A percentile compares a stretch with the other conserved stretches of the same genome.
phyloP scores from a whole-genome alignment of 495 filamentous ascomycete genomes.

The Penicillium goetzii region DNA sequence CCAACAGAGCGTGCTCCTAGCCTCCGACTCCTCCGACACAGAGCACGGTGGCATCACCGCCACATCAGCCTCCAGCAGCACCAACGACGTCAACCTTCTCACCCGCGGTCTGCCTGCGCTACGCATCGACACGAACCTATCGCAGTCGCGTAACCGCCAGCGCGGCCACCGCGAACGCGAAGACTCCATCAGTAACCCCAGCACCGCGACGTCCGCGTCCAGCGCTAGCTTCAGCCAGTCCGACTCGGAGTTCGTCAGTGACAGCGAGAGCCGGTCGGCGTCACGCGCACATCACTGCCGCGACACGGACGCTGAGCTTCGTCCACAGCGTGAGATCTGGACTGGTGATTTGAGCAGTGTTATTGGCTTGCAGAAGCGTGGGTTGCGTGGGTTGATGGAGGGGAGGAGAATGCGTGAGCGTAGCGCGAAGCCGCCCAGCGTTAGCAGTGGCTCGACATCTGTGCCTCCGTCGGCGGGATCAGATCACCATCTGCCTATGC shows the following conservation, averaged over 20 bases:
- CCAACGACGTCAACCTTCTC: conserved; percentile 31
- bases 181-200: conserved; percentile 48
- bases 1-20: conserved; percentile 36
- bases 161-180: conserved; percentile 40
- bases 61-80: conserved; percentile 40
- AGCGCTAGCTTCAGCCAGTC: conserved; percentile 49
- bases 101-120: conserved; percentile 46
- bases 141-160: conserved; percentile 33
- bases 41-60: conserved; percentile 42
- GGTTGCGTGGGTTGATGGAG: conserved; percentile 92
- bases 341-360: conserved; percentile 83
- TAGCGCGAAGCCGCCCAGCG: conserved; percentile 45
- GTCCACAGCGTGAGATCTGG: conserved; percentile 67
- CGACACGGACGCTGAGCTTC: conserved; percentile 36
- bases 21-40: conserved; percentile 52
- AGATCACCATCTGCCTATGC: conserved; percentile 26
- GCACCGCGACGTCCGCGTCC: conserved; percentile 47
- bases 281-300: conserved; percentile 35
- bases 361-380: conserved; percentile 95
- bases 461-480: conserved; percentile 21
- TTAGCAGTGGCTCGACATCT: conserved; percentile 28
- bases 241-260: conserved; percentile 43
- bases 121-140: conserved; percentile 50
- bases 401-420: conserved; percentile 83
- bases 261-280: conserved; percentile 28